These are phyloP conservation scores for Parasarocladium wereldwijsianum DNA, from an alignment of 2,329 filamentous ascomycete species.

Conservation along the genomic window DNA sequence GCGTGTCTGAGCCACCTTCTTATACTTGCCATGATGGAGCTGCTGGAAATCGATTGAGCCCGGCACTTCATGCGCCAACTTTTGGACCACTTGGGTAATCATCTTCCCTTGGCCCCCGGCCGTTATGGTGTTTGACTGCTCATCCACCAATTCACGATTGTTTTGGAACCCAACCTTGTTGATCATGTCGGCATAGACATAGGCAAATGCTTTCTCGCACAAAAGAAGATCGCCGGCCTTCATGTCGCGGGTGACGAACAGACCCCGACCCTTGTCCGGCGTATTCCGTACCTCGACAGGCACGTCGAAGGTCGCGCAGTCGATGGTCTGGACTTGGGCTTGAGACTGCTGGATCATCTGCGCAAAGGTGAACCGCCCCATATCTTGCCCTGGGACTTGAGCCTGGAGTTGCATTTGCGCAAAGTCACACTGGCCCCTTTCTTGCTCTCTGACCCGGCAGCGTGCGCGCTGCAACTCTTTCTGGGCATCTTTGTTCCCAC, in stretches of 20 bases:
- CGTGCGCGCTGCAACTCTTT: conserved; percentile 15
- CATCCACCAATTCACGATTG: conserved; percentile 23
- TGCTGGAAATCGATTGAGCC: conserved; percentile 16
- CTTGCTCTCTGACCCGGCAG: conserved; percentile 21
- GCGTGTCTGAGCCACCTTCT: conserved; percentile 9
- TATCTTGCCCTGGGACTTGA: conserved; percentile 22
- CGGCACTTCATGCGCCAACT: conserved; percentile 26
- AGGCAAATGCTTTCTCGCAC: conserved; percentile 39
- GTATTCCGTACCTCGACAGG: conserved; percentile 25
- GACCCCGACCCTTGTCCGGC: conserved; percentile 26
- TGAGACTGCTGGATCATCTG: conserved; percentile 15
- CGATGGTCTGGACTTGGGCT: conserved; percentile 24
- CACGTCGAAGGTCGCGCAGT: conserved; percentile 29
- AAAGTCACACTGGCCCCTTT: conserved; percentile 24
- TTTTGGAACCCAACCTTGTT: conserved; percentile 3
- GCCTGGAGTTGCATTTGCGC: neutral
- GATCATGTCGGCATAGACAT: conserved; percentile 17
- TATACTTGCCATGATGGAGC: conserved; percentile 26
- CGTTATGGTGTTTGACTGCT: conserved; percentile 14
- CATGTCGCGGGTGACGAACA: conserved; percentile 34
- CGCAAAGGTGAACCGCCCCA: conserved; percentile 23
- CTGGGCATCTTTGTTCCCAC: conserved; percentile 17
- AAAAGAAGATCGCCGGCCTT: conserved; percentile 34
- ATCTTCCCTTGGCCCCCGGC: conserved; percentile 26
- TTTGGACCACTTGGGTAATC: conserved; percentile 25